These are phyloP conservation scores for Fusarium lateritium DNA, from an alignment of 2,329 filamentous ascomycete genomes.

Conservation along the genomic window DNA sequence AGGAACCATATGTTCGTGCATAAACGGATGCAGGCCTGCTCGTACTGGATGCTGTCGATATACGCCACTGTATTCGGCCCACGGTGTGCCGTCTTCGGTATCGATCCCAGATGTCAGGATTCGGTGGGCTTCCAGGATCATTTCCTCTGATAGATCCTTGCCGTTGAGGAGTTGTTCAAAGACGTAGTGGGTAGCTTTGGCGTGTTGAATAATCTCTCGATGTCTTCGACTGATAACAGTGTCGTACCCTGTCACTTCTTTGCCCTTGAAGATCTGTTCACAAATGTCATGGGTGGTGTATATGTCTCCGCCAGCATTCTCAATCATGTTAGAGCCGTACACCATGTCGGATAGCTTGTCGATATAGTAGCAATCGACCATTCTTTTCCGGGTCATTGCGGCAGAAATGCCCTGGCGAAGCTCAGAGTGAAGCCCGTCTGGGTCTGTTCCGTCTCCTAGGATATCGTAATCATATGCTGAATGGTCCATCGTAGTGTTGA, in stretches of 20 bases:
- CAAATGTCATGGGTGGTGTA: constrained; percentile 9
- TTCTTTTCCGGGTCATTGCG: neutral
- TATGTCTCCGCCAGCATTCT: neutral
- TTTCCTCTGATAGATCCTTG: constrained; percentile 34
- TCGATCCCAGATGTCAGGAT: constrained; percentile 33
- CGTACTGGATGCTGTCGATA: constrained; percentile 47
- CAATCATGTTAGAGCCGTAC: constrained; percentile 27
- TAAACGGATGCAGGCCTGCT: constrained; percentile 10
- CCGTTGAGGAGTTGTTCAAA: constrained; percentile 18
- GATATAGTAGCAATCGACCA: neutral
- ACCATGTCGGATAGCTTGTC: neutral
- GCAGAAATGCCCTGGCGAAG: neutral
- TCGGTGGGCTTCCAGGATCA: constrained; percentile 45
- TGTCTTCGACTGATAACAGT: neutral
- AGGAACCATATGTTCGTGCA: constrained; percentile 26
- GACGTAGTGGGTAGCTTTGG: constrained; percentile 32
- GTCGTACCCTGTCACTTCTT: neutral
- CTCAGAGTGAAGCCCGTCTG: neutral
- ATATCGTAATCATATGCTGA: constrained; percentile 1
- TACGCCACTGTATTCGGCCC: constrained; percentile 31
- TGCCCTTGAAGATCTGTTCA: neutral
- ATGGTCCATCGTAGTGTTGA: neutral
- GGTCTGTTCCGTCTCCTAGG: neutral
- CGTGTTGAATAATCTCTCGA: constrained; percentile 32
- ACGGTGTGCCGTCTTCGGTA: constrained; percentile 6